Base-by-base conservation (phyloP, 176 grass and related monocot species). In the Otatea glauca region DNA sequence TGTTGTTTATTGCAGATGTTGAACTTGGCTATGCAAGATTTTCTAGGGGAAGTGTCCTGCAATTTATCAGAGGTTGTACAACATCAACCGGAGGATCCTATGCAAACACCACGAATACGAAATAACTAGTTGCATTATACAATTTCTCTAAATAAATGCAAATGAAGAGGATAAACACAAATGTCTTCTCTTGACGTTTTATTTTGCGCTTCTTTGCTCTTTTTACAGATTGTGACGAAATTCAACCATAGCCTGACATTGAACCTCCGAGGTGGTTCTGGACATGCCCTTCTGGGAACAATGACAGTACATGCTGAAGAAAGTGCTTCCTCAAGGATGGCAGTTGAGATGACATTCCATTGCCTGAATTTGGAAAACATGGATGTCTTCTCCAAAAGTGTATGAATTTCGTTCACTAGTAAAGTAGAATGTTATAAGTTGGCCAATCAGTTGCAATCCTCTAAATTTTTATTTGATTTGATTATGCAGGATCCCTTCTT, bases 351-450 rank as follows among this genome's bases (percentile, higher is more conserved):
- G 83, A 88, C 68, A 87, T 75, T 96, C 0, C 91, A 60, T 29
- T 96, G 93, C 56, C 42, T 83, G 13, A 86, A 86, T 65, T 81
- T 99, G 81, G 89, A 96, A 67, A 99, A 96, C 65, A 99, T 89
- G 65, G 96, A 99, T 86, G 41, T 85, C 45, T 89, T 99, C 68
- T 99, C 96, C 21, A 94, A 92, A 96, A 99, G 96, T 79, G 93
- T 99, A 99, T 44, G 88, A 8, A 90, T 74, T 62, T 78, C 35
- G 43, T 91, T 75, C 5, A 16, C 10, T 63, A 21, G 61, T 70
- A 43, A 3, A 71, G 32, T 23, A 50, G 18, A 71, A 64, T 76
- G 50, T 63, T 70, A 24, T 65, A 56, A 48, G 27, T 48, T 63
- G 64, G 27, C 50, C 72, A 44, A 44, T 44, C 61, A 77, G 16